Evolutionary conservation across 2,329 filamentous ascomycete species (phyloP), one percentile per base, ranked within the genome.

Genomic region (Paradendryphiella salina): DNA sequence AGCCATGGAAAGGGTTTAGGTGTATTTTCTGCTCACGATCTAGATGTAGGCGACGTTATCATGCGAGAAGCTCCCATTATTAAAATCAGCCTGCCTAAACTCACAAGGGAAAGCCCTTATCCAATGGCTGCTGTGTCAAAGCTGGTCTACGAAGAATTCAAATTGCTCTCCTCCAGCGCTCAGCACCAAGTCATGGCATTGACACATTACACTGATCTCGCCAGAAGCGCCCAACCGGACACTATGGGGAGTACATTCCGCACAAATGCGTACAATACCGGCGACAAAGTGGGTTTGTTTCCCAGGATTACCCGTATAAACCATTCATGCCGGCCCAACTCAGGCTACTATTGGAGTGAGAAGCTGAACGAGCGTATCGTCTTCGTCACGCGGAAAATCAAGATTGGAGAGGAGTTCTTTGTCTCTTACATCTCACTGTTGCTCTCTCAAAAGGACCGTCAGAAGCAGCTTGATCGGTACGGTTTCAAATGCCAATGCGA

Each of bases 1-100:
- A 71, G 72, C n/a, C 62, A 66, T 0, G 70, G 72, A 9, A 77
- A 75, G 60, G 77, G 76, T 1, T 59, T 78, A 6, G 77, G 76
- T 20, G 66, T 76, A 4, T 75, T 77, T 42, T 76, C 76, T 2
- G 61, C 61, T 1, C 58, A 57, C 9, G 47, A 56, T n/a, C 71
- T 79, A 11, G 64, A 70, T 11, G 54, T 63, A 9, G 75, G 76
- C 28, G 72, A 73, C 9, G 65, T 70, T 29, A 67, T 79, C 33
- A 66, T 78, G 49, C 64, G 65, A 20, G 76, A 78, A 56, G 49
- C 61, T 5, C 75, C 76, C 0, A 59, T 74, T 15, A 60, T 78
- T 7, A 65, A 57, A 2, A 66, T 73, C 10, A 36, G 49, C 7
- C 69, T 66, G 7, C 68, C 70, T 2, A 50, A 59, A 11, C 57